These are phyloP conservation scores for Fimicolochytrium jonesii DNA, from an alignment of 192 early-diverging fungal species.

Conservation along the genomic window DNA sequence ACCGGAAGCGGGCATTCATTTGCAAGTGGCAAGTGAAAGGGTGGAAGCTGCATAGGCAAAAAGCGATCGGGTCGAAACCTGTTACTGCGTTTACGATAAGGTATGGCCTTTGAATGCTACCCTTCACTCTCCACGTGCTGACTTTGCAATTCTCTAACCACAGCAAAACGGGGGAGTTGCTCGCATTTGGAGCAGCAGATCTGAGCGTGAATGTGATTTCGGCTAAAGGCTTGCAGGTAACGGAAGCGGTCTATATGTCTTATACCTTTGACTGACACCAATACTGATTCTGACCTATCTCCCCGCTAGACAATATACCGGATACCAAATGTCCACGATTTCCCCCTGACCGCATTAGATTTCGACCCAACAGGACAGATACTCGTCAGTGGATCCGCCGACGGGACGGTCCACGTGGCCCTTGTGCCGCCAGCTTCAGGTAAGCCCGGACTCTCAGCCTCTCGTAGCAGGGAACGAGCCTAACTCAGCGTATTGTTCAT, in stretches of 20 bases:
- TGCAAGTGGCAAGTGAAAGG: conserved; percentile 57
- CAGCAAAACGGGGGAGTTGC: conserved; percentile 64
- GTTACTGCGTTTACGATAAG: conserved; percentile 65
- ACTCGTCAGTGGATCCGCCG: conserved; percentile 77
- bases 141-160: too few relatives aligned
- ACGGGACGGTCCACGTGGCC: conserved; percentile 52
- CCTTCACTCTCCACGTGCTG: too few relatives aligned
- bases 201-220: conserved; percentile 64
- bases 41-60: conserved; percentile 48
- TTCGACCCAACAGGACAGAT: conserved; percentile 62
- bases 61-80: conserved; percentile 50
- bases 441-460: too few relatives aligned
- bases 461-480: too few relatives aligned
- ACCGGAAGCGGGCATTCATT: conserved; percentile 52
- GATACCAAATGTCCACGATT: conserved; percentile 68
- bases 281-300: background rate
- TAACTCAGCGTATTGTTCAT: too few relatives aligned
- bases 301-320: conserved; percentile 45
- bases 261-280: background rate
- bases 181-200: conserved; percentile 73
- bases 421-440: conserved; percentile 19
- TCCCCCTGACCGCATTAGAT: conserved; percentile 71
- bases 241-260: background rate
- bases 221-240: conserved; percentile 53
- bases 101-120: too few relatives aligned